Conservation (phyloP, 1,139 yeast species). For the Torulaspora globosa region DNA sequence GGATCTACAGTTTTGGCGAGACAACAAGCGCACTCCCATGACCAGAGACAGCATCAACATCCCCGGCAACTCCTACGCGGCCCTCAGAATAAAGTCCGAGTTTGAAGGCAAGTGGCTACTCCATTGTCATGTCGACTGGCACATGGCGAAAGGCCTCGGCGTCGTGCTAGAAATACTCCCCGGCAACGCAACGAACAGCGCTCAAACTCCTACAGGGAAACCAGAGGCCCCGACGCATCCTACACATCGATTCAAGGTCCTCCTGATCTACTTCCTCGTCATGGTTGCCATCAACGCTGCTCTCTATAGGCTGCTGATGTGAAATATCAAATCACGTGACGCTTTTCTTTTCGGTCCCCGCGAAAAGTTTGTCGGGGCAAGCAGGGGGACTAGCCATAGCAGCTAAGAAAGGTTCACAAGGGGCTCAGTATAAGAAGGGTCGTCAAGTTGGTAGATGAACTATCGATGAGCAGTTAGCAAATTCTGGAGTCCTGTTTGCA, state of each 20-base stretch:
- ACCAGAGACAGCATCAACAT: constrained; percentile 63
- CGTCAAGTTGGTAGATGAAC: too few relatives aligned
- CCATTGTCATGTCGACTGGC: constrained; percentile 85
- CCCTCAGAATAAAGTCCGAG: constrained; percentile 55
- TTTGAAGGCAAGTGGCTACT: constrained; percentile 78
- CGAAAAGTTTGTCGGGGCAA: constrained; percentile 13
- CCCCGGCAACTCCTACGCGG: constrained; percentile 55
- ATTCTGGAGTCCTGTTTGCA: neutral
- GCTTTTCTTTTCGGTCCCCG: constrained; percentile 1
- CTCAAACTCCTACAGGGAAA: neutral
- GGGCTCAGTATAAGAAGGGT: constrained; percentile 1
- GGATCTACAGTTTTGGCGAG: constrained; percentile 26
- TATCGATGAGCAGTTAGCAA: neutral
- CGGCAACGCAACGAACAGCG: neutral
- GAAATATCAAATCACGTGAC: neutral
- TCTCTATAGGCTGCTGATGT: constrained; percentile 13
- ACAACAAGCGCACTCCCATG: constrained; percentile 43
- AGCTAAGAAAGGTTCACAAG: constrained; percentile 8
- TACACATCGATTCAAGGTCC: constrained; percentile 10
- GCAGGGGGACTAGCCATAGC: constrained; percentile 10
- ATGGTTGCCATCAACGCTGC: constrained; percentile 17
- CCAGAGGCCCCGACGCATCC: neutral
- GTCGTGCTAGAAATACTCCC: constrained; percentile 38
- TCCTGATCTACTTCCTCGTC: constrained; percentile 16
- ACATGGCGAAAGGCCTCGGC: constrained; percentile 64